These are phyloP conservation scores for Rhizophora apiculata DNA, from an alignment of 345 rosid genomes.

Conservation along the genomic window DNA sequence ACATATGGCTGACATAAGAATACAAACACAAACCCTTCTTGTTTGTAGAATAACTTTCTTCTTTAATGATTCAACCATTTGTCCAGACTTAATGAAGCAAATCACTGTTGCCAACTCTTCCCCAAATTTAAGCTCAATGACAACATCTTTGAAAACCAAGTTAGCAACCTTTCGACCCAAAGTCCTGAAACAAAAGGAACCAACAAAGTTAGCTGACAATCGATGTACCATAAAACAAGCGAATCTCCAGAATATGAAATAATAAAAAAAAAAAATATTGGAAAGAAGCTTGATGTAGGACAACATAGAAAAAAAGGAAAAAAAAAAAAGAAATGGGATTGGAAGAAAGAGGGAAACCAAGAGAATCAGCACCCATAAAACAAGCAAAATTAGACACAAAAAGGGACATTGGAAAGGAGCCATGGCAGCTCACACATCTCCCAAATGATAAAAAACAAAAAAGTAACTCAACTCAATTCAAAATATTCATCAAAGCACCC, in stretches of 20 bases:
- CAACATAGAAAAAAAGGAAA: neutral
- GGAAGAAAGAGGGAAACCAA: too few relatives aligned
- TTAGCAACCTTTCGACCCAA: constrained; percentile 46
- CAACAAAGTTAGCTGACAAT: constrained; percentile 6
- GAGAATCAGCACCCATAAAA: too few relatives aligned
- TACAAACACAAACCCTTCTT: constrained; percentile 45
- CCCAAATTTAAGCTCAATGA: constrained; percentile 62
- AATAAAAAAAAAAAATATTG: neutral
- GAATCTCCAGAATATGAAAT: neutral
- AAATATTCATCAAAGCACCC: too few relatives aligned
- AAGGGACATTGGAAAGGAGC: too few relatives aligned
- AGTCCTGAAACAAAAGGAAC: constrained; percentile 38
- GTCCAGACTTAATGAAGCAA: constrained; percentile 43
- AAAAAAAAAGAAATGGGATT: neutral
- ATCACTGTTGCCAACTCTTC: constrained; percentile 48
- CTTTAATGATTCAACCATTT: constrained; percentile 48
- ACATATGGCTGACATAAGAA: constrained; percentile 6
- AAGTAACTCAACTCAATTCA: too few relatives aligned
- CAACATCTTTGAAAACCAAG: constrained; percentile 47
- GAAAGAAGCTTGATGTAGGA: neutral
- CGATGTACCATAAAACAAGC: too few relatives aligned
- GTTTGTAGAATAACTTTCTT: constrained; percentile 50
- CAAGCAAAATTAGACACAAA: too few relatives aligned
- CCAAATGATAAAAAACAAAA: too few relatives aligned
- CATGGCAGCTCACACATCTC: too few relatives aligned